phyloP scores from a whole-genome alignment of 768 basidiomycete genomes.

The Myochromella boudieri region DNA sequence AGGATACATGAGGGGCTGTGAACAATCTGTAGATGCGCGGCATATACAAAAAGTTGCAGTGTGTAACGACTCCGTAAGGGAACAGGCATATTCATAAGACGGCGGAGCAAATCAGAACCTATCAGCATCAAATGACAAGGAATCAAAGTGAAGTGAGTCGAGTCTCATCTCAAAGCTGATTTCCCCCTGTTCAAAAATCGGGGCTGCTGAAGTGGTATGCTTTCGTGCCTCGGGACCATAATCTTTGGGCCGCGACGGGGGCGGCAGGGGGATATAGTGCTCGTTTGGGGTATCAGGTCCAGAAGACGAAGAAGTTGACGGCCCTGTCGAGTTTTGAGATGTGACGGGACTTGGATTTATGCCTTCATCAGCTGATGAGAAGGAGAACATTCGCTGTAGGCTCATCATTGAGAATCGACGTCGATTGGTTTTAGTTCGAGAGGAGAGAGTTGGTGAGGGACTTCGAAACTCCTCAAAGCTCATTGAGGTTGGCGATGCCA shows the following conservation, averaged over 20 bases:
- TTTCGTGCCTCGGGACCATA: background rate
- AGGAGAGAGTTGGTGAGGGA: slow-evolving; percentile 34
- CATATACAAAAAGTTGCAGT: background rate
- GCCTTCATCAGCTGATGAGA: slow-evolving; percentile 20
- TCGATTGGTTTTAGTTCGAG: slow-evolving; percentile 25
- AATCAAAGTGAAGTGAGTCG: slow-evolving; percentile 74
- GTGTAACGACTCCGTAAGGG: background rate
- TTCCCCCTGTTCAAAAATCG: slow-evolving; percentile 29
- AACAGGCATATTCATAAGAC: slow-evolving; percentile 1
- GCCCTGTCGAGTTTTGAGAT: slow-evolving; percentile 23
- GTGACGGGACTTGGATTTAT: slow-evolving; percentile 24
- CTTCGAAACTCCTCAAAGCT: slow-evolving; percentile 20
- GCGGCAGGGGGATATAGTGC: slow-evolving; percentile 3
- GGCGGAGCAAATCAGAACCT: slow-evolving; percentile 37
- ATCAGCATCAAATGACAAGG: slow-evolving; percentile 65
- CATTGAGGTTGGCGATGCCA: slow-evolving; percentile 18
- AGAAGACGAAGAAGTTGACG: slow-evolving; percentile 18
- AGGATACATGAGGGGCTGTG: too few species aligned
- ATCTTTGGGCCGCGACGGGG: background rate
- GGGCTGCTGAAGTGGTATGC: background rate
- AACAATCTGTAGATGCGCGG: too few species aligned
- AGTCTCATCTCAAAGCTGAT: slow-evolving; percentile 63
- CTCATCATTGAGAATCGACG: slow-evolving; percentile 39
- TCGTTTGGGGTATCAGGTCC: slow-evolving; percentile 20
- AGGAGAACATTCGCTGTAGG: slow-evolving; percentile 39